These are phyloP conservation scores for Glycine soja DNA, from an alignment of 306 rosid species.

Conservation along the genomic window DNA sequence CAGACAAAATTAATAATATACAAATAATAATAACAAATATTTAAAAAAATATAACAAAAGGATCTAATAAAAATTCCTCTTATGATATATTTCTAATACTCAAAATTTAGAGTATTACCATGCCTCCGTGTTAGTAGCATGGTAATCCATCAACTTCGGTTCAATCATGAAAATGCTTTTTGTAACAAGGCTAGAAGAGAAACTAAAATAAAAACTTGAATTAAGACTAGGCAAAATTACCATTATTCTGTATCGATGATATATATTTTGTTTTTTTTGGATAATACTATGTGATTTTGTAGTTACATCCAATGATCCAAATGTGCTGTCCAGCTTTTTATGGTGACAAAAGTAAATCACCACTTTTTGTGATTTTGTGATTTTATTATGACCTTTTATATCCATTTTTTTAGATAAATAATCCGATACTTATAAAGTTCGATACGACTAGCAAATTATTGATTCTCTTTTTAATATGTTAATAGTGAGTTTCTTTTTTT, in stretches of 20 bases:
- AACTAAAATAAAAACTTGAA: background rate
- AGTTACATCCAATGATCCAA: background rate
- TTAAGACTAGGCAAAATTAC: background rate
- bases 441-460: too few relatives aligned
- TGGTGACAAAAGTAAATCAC: background rate
- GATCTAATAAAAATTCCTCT: too few relatives aligned
- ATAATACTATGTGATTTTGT: background rate
- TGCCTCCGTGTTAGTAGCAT: slow-evolving; percentile 32
- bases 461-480: too few relatives aligned
- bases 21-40: too few relatives aligned
- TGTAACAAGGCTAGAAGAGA: background rate
- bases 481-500: too few relatives aligned
- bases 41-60: too few relatives aligned
- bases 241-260: background rate
- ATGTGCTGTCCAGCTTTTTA: background rate
- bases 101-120: background rate
- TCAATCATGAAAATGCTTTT: slow-evolving; percentile 29
- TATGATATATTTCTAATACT: too few relatives aligned
- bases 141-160: slow-evolving; percentile 43
- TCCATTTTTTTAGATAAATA: too few relatives aligned
- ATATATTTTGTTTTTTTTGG: background rate
- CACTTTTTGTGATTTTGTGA: too few relatives aligned
- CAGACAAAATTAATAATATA: too few relatives aligned
- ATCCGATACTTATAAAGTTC: too few relatives aligned
- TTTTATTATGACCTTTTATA: too few relatives aligned